A percentile compares a stretch with the other conserved stretches of the same genome.
Conservation (phyloP, 495 filamentous ascomycete species). For the Penicillium goetzii region DNA sequence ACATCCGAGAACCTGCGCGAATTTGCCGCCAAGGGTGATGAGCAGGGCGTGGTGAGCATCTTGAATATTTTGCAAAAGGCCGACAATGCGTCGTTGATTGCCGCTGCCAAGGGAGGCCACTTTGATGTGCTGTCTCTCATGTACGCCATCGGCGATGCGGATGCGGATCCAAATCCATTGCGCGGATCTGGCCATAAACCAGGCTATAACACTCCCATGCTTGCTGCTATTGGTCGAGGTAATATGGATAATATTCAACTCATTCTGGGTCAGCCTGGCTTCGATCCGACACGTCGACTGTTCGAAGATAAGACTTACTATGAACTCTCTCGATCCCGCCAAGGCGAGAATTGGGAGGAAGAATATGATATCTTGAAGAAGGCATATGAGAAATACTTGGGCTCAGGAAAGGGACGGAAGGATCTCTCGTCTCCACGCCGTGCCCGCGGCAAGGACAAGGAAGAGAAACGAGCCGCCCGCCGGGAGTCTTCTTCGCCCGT, state of each 20-base stretch:
- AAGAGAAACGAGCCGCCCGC: constrained; percentile 51
- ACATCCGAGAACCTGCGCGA: constrained; percentile 73
- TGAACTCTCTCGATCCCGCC: constrained; percentile 79
- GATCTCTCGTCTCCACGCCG: constrained; percentile 54
- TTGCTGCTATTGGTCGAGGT: constrained; percentile 89
- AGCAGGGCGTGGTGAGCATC: constrained; percentile 75
- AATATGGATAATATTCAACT: constrained; percentile 81
- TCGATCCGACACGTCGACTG: constrained; percentile 73
- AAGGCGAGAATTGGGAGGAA: constrained; percentile 86
- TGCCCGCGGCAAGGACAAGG: constrained; percentile 59
- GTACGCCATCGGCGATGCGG: constrained; percentile 75
- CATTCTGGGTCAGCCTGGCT: constrained; percentile 74
- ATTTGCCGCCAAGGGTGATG: constrained; percentile 82
- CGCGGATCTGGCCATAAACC: constrained; percentile 47
- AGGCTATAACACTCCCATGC: constrained; percentile 81
- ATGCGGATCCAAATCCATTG: constrained; percentile 76
- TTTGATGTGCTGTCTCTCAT: constrained; percentile 82
- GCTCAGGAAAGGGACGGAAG: constrained; percentile 47
- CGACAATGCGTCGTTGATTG: constrained; percentile 83
- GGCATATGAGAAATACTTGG: constrained; percentile 69
- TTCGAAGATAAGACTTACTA: constrained; percentile 75
- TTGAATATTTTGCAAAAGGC: constrained; percentile 75
- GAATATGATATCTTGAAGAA: constrained; percentile 81
- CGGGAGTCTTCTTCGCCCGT: constrained; percentile 55
- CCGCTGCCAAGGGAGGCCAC: constrained; percentile 91